phyloP scores from a whole-genome alignment of 345 rosid species.

The Barbarea vulgaris region DNA sequence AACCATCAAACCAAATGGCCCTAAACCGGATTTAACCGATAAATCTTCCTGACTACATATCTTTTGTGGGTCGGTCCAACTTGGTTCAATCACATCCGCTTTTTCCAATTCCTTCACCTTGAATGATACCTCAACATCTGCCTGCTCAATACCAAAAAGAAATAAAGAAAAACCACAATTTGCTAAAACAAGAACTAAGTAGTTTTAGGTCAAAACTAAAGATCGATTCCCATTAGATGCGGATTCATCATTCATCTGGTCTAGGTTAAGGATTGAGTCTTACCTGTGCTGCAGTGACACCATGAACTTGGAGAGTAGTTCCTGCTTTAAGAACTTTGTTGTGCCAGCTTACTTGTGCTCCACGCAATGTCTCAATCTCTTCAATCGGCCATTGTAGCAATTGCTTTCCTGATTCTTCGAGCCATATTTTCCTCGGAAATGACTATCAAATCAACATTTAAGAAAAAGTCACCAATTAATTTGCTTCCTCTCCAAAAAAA shows the following conservation, averaged over 20 bases:
- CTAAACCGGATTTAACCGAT: constrained; percentile 50
- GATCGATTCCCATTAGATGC: neutral
- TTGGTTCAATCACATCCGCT: constrained; percentile 53
- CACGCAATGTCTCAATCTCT: constrained; percentile 61
- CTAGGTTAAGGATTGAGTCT: neutral
- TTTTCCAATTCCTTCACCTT: constrained; percentile 44
- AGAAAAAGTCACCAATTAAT: too few species aligned
- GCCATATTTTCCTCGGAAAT: constrained; percentile 64
- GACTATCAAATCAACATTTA: constrained; percentile 52
- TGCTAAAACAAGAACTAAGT: neutral
- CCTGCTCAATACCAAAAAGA: constrained; percentile 43
- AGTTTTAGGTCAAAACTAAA: neutral
- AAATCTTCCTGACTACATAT: constrained; percentile 52
- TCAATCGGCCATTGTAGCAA: constrained; percentile 67
- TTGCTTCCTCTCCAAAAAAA: too few species aligned
- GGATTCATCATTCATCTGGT: neutral
- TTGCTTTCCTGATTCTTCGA: constrained; percentile 55
- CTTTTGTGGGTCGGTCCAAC: constrained; percentile 54
- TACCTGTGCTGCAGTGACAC: constrained; percentile 63
- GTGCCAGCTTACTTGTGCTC: constrained; percentile 33
- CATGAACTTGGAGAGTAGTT: constrained; percentile 49
- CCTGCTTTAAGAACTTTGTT: constrained; percentile 45
- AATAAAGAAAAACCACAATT: neutral
- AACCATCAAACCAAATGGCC: constrained; percentile 75
- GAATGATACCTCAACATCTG: constrained; percentile 74